Evolutionary conservation across 805 yeast genomes (phyloP).

Genomic region (Wickerhamomyces subpelliculosus): DNA sequence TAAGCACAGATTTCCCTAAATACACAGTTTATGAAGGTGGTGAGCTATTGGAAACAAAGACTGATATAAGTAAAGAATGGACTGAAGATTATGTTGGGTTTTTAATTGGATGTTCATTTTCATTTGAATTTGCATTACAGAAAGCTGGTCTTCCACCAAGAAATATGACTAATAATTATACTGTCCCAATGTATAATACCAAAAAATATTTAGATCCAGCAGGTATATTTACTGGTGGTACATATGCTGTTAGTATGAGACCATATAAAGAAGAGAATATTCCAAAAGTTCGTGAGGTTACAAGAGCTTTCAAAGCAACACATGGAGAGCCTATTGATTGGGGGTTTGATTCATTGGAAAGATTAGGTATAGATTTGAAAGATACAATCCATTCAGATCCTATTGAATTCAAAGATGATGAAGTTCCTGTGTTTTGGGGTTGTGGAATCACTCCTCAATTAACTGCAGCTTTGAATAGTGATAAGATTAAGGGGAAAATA

Average conservation of each 20-base stretch:
- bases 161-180: slow-evolving; percentile 13
- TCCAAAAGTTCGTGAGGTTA: slow-evolving; percentile 24
- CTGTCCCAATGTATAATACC: slow-evolving; percentile 24
- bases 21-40: slow-evolving; percentile 30
- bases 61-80: slow-evolving; percentile 27
- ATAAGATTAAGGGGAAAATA: slow-evolving; percentile 23
- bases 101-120: slow-evolving; percentile 35
- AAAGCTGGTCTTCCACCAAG: slow-evolving; percentile 25
- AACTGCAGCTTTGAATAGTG: slow-evolving; percentile 24
- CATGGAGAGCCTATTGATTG: slow-evolving; percentile 38
- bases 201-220: slow-evolving; percentile 22
- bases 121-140: slow-evolving; percentile 30
- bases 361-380: slow-evolving; percentile 28
- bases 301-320: slow-evolving; percentile 23
- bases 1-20: slow-evolving; percentile 28
- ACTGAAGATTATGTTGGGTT: slow-evolving; percentile 30
- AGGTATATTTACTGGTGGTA: slow-evolving; percentile 24
- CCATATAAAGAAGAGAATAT: slow-evolving; percentile 27
- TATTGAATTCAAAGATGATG: slow-evolving; percentile 24
- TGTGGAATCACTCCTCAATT: slow-evolving; percentile 38
- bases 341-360: slow-evolving; percentile 31
- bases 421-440: slow-evolving; percentile 38
- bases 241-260: slow-evolving; percentile 37
- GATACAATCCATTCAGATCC: slow-evolving; percentile 32
- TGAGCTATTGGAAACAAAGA: slow-evolving; percentile 15